Base-by-base conservation (phyloP, 306 rosid species). In the Vigna unguiculata region DNA sequence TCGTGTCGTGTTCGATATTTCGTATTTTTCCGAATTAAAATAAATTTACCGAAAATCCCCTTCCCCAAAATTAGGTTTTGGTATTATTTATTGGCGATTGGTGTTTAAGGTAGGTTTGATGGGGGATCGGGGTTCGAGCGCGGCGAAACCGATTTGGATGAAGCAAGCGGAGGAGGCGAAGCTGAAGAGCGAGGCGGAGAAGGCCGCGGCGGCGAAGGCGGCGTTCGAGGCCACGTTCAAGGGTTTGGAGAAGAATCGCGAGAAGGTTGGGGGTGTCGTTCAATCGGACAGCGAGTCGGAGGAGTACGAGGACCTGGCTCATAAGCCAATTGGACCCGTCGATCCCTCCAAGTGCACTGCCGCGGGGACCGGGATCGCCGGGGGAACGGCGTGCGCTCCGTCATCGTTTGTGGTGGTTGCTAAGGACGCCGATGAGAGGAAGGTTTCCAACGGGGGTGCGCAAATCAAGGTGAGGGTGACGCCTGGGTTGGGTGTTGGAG, bases 151-250 rank as follows among this genome's bases (percentile, higher is more conserved):
- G 32, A 81, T 92, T 71, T 95, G 99, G 98, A 86, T 92, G 97
- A 96, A 96, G 87, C 99, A 96, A 74, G 98, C 99, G 3, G 97
- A 92, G 75, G 99, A 96, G 85, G 99, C 98, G 13, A 92, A 86
- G 84, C 59, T 93, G 38, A 96, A 92, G 88, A 91, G 89, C 70
- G 98, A 96, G 88, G 99, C 98, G 0, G 97, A 92, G 90, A 92
- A 86, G 75, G 89, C 86, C 40, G 98, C 99, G 0, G 99, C 97
- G 8, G 98, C 98, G 0, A 96, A 92, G 81, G 99, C 97, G 2
- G 98, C 99, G 41, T 96, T 96, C 5, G 99, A 92, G 81, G 99
- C 99, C 9, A 96, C 99, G 21, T 96, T 96, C 85, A 92, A 84
- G 65, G 98, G 77, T 20, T 87, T 90, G 57, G 97, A 89, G 25